A percentile compares a stretch with the other conserved stretches of the same genome.
phyloP scores from a whole-genome alignment of 2,329 filamentous ascomycete genomes.

The Phyllosticta citriasiana region DNA sequence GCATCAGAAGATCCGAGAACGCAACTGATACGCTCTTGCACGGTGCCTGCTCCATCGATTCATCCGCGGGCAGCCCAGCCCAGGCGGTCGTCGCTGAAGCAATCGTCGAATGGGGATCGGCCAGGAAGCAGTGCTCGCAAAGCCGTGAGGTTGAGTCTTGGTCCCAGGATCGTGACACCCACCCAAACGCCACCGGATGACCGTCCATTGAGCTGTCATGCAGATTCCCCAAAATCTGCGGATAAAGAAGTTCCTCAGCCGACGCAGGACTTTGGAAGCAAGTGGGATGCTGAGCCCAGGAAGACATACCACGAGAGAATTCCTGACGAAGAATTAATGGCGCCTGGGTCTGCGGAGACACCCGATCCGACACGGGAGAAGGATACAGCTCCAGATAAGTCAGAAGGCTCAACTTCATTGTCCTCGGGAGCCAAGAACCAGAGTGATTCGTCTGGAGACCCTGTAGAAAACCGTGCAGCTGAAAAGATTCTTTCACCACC shows the following conservation, averaged over 20 bases:
- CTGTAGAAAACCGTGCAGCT: background rate
- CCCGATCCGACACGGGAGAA: background rate
- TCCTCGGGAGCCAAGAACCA: background rate
- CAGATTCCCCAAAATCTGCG: background rate
- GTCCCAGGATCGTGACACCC: slow-evolving; percentile 6
- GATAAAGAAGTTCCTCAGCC: background rate
- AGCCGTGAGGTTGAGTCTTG: slow-evolving; percentile 8
- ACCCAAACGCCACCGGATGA: slow-evolving; percentile 9
- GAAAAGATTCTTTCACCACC: background rate
- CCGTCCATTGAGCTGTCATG: background rate
- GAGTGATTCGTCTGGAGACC: background rate
- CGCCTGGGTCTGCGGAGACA: background rate
- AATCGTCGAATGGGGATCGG: slow-evolving; percentile 4
- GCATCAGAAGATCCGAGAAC: background rate
- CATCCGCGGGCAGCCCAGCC: background rate
- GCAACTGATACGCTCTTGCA: slow-evolving; percentile 5
- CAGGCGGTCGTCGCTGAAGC: slow-evolving; percentile 9
- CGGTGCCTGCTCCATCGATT: slow-evolving; percentile 1
- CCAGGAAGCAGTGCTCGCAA: slow-evolving; percentile 5
- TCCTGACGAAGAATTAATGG: slow-evolving; percentile 2
- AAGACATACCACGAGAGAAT: slow-evolving; percentile 1
- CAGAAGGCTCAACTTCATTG: background rate
- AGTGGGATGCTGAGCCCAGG: slow-evolving; percentile 4
- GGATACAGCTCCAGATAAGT: background rate
- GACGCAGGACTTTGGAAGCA: background rate